phyloP scores from a whole-genome alignment of 116 monocot species.

The Iris pallida region DNA sequence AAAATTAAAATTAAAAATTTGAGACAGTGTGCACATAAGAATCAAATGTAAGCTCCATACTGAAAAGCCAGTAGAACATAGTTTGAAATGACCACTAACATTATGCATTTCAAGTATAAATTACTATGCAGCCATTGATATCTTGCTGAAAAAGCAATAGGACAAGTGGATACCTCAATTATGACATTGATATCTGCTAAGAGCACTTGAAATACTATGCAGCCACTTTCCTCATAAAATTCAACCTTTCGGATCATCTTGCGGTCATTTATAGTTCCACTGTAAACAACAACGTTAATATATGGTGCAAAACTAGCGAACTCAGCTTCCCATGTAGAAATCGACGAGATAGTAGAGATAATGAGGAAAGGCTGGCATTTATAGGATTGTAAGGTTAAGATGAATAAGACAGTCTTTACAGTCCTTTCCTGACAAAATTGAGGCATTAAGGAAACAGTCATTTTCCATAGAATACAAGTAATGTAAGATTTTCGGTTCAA shows the following conservation, averaged over 20 bases:
- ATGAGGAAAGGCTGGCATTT: slow-evolving; percentile 53
- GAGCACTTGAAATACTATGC: slow-evolving; percentile 71
- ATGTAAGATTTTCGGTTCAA: too few species aligned
- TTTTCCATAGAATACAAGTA: too few species aligned
- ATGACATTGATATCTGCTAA: slow-evolving; percentile 45
- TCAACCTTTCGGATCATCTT: slow-evolving; percentile 48
- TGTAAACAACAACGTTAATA: slow-evolving; percentile 58
- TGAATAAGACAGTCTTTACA: slow-evolving; percentile 59
- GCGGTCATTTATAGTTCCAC: slow-evolving; percentile 46
- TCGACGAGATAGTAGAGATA: slow-evolving; percentile 36
- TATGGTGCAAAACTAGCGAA: slow-evolving; percentile 56
- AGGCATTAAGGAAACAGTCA: too few species aligned
- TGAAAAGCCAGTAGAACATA: too few species aligned
- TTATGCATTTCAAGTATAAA: too few species aligned
- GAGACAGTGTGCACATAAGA: background rate
- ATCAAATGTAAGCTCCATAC: too few species aligned
- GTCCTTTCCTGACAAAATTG: slow-evolving; percentile 45
- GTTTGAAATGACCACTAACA: too few species aligned
- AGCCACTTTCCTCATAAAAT: slow-evolving; percentile 64
- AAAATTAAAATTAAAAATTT: background rate
- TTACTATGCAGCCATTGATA: too few species aligned
- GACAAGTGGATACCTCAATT: slow-evolving; percentile 44
- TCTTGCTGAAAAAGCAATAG: slow-evolving; percentile 8
- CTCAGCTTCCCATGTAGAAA: slow-evolving; percentile 59
- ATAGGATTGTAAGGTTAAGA: slow-evolving; percentile 27